These are phyloP conservation scores for Arthrobotrys conoides DNA, from an alignment of 2,329 filamentous ascomycete species.

Conservation along the genomic window DNA sequence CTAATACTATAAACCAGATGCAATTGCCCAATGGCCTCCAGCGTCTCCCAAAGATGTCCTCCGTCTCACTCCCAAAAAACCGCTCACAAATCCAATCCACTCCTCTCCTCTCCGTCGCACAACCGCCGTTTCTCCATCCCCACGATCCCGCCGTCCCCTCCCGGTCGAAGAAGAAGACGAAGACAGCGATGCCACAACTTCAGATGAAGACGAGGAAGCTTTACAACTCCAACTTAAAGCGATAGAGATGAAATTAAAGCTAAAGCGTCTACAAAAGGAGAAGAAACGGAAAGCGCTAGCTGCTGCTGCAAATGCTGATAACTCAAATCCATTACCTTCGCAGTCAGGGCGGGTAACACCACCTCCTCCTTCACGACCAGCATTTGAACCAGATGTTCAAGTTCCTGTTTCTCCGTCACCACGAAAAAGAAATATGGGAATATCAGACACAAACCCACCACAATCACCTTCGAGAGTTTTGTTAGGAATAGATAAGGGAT, in stretches of 20 bases:
- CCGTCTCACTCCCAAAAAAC: constrained; percentile 64
- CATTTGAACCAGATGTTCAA: constrained; percentile 71
- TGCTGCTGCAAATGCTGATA: not conserved
- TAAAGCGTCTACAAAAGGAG: constrained; percentile 85
- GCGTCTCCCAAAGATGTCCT: constrained; percentile 77
- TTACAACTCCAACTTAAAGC: constrained; percentile 87
- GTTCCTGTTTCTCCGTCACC: constrained; percentile 83
- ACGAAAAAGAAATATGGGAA: constrained; percentile 69
- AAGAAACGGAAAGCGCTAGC: constrained; percentile 68
- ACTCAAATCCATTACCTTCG: not conserved
- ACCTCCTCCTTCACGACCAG: constrained; percentile 45
- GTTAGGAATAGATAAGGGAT: constrained; percentile 89
- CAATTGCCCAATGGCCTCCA: constrained; percentile 72
- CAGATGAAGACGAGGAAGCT: constrained; percentile 88
- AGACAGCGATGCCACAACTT: constrained; percentile 68
- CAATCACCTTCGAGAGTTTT: constrained; percentile 83
- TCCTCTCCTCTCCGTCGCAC: constrained; percentile 76
- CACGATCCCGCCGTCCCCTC: constrained; percentile 62
- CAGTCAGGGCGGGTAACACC: constrained; percentile 26
- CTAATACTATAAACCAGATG: constrained; percentile 14
- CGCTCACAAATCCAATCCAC: constrained; percentile 71
- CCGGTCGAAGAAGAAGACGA: constrained; percentile 62
- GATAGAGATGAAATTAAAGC: constrained; percentile 86
- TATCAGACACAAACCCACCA: constrained; percentile 65
- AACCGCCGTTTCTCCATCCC: constrained; percentile 67